Evolutionary conservation across 2,329 filamentous ascomycete species (phyloP), one percentile per base, ranked within the genome.

Genomic region (Ceratocystis ficicola): DNA sequence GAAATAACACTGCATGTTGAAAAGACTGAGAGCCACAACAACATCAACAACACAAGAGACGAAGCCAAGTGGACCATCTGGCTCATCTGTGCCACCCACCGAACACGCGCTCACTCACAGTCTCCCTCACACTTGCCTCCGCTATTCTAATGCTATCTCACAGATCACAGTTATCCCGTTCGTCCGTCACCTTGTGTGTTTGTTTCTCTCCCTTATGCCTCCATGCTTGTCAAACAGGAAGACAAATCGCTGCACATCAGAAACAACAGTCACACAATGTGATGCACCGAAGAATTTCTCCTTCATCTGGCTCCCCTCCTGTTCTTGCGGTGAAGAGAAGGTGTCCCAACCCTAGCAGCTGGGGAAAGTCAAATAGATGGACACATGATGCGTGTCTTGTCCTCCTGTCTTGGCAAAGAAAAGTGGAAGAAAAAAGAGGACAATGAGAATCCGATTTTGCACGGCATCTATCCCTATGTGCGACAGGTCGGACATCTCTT

Each of bases 201-300:
- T 62, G 20, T 44, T 36, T 20, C 15, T 15, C 30, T 10, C 7
- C 8, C 60, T 25, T 12, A 8, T 25, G 36, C 44, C 28, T 6
- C 60, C 44, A 12, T 44, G n/a, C 28, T 36, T 44, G 36, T 62
- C n/a, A 25, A 41, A 62, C 44, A 41, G 20, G 20, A 15, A 25
- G 22, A 62, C 44, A 41, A 44, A n/a, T 22, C 17, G 28, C 32
- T 20, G 28, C 25, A 57, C 8, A 57, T 57, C 22, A 57, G 52
- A 57, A 57, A 57, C 52, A 57, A 25, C 32, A 57, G 52, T 57
- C 52, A 57, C 52, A 57, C 52, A 57, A 57, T 57, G 52, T 57
- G 52, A 57, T 30, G 52, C 52, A 57, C 25, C 52, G 52, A 57
- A 57, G 5, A 50, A 57, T 28, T 57, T 57, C 25, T 15, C 22